Evolutionary conservation across 371 early-diverging fungal species (phyloP).

Genomic region (Polyrhizophydium stewartii): DNA sequence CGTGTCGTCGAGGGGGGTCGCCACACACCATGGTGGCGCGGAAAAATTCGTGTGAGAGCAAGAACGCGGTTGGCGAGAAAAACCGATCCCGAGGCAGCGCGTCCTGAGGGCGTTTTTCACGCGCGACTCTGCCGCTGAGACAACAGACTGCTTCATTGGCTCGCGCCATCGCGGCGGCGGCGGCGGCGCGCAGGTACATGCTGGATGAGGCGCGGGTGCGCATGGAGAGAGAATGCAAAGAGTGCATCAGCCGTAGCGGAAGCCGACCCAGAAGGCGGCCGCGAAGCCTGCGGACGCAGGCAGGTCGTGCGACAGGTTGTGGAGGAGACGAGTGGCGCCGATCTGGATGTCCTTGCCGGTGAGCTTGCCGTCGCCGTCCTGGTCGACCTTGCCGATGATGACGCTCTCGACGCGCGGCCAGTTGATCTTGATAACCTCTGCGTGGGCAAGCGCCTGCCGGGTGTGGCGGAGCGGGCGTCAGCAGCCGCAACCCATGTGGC

Average conservation of each 20-base stretch:
- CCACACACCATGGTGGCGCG: no score
- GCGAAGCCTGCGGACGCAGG: slow-evolving; percentile 36
- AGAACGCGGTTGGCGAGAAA: no score
- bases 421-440: slow-evolving; percentile 32
- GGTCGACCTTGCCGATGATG: slow-evolving; percentile 24
- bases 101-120: no score
- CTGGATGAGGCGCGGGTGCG: no score
- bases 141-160: no score
- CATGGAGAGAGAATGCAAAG: no score
- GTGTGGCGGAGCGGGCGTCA: background rate
- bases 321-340: slow-evolving; percentile 17
- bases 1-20: background rate
- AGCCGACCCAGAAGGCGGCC: slow-evolving; percentile 35
- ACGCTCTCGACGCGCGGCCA: slow-evolving; percentile 31
- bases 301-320: slow-evolving; percentile 30
- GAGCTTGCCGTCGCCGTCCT: slow-evolving; percentile 38
- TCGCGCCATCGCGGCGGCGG: no score
- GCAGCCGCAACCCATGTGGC: background rate
- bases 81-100: no score
- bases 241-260: slow-evolving; percentile 26
- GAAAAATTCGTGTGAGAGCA: no score
- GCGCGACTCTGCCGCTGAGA: no score
- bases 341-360: slow-evolving; percentile 30
- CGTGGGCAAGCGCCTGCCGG: slow-evolving; percentile 19
- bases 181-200: no score